A percentile compares a stretch with the other conserved stretches of the same genome.
Evolutionary conservation across 176 grass and related monocot species (phyloP).

Genomic region (Themeda triandra): DNA sequence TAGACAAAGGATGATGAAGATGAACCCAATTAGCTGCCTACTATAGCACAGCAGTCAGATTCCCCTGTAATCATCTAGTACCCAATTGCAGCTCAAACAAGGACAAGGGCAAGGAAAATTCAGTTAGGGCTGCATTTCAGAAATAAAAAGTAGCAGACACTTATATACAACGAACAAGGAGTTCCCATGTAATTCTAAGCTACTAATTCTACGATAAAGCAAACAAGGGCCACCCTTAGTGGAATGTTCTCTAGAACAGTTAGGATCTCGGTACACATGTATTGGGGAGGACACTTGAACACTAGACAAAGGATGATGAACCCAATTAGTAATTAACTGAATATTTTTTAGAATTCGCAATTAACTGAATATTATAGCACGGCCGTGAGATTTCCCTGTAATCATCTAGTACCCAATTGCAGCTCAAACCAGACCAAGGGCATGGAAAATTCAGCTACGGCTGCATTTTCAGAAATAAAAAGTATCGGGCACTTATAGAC

Average conservation of each 20-base stretch:
- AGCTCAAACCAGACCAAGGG: neutral
- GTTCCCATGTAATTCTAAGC: neutral
- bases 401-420: neutral
- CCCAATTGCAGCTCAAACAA: neutral
- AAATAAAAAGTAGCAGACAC: neutral
- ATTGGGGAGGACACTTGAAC: neutral
- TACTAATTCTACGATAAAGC: too few species aligned
- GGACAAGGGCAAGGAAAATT: neutral
- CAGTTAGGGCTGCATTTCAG: neutral
- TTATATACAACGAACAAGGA: neutral
- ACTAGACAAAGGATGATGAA: neutral
- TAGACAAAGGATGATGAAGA: neutral
- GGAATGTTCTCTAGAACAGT: neutral
- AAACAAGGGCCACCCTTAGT: too few species aligned
- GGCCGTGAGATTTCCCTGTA: neutral
- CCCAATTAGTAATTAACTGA: too few species aligned
- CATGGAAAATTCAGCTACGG: neutral
- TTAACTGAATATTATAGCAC: neutral
- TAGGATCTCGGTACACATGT: neutral
- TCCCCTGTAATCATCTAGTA: neutral
- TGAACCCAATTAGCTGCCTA: neutral
- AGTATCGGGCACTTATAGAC: neutral
- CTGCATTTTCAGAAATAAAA: neutral
- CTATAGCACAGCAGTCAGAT: neutral
- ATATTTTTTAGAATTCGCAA: too few species aligned